A percentile compares a stretch with the other conserved stretches of the same genome.
Conservation (phyloP, 2,329 filamentous ascomycete genomes). For the Scedosporium aurantiacum region DNA sequence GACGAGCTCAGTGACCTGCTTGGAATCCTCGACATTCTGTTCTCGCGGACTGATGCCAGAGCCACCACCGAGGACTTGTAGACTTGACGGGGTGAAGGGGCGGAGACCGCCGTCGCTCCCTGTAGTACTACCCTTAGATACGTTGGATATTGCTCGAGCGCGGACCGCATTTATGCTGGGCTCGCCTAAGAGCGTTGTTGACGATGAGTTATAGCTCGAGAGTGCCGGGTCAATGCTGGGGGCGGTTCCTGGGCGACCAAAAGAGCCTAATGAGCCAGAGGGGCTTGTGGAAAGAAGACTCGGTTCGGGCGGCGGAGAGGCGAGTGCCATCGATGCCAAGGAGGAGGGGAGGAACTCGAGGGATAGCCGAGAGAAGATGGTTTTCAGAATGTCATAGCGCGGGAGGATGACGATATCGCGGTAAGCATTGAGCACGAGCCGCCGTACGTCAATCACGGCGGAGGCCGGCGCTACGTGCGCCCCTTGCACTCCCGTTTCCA, state of each 20-base stretch:
- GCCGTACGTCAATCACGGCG: slow-evolving; percentile 67
- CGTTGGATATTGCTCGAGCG: slow-evolving; percentile 77
- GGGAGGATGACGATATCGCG: slow-evolving; percentile 82
- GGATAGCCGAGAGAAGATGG: slow-evolving; percentile 79
- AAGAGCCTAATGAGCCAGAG: slow-evolving; percentile 32
- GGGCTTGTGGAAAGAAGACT: slow-evolving; percentile 38
- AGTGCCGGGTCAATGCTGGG: slow-evolving; percentile 62
- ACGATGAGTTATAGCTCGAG: slow-evolving; percentile 65
- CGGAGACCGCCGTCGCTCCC: slow-evolving; percentile 28
- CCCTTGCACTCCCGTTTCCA: slow-evolving; percentile 21
- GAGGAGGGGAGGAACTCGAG: slow-evolving; percentile 61
- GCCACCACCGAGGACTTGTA: slow-evolving; percentile 22
- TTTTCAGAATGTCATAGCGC: slow-evolving; percentile 78
- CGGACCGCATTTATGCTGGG: slow-evolving; percentile 45
- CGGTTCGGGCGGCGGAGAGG: slow-evolving; percentile 40
- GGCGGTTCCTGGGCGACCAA: slow-evolving; percentile 58
- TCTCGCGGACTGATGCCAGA: slow-evolving; percentile 31
- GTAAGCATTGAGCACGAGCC: slow-evolving; percentile 78
- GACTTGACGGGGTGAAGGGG: slow-evolving; percentile 38
- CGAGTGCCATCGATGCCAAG: slow-evolving; percentile 38
- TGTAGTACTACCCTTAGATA: slow-evolving; percentile 50
- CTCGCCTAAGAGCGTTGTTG: slow-evolving; percentile 67
- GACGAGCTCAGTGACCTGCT: slow-evolving; percentile 86
- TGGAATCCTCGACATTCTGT: slow-evolving; percentile 54
- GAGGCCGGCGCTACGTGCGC: slow-evolving; percentile 35